Base-by-base conservation (phyloP, 306 rosid species). In the Albizia julibrissin region DNA sequence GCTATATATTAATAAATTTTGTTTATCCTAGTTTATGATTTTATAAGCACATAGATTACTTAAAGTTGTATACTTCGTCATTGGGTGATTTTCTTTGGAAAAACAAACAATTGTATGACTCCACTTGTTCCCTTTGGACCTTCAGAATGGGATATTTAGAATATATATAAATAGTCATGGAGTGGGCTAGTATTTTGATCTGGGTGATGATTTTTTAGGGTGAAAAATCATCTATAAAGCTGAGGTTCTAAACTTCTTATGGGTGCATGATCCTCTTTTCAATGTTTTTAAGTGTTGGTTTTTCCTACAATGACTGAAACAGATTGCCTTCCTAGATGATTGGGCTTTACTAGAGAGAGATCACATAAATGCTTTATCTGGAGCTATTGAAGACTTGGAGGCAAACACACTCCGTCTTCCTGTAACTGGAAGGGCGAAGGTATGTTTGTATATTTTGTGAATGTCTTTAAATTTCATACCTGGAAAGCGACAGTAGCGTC, bases 341-440 rank as follows among this genome's bases (percentile, higher is more conserved):
- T 96, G 99, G 99, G 97, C 90, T 74, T 79, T 87, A 82, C 89
- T 91, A 81, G 99, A 94, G 88, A 87, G 68, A 40, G 90, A 90
- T 77, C 99, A 93, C 76, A 80, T 89, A 42, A 83, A 86, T 88
- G 93, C 98, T 82, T 79, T 96, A 80, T 86, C 98, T 26, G 94
- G 97, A 82, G 94, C 97, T 65, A 87, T 91, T 70, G 94, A 91
- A 78, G 98, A 93, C 87, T 91, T 96, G 77, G 98, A 93, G 91
- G 92, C 98, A 21, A 91, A 88, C 91, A 96, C 99, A 70, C 91
- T 96, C 47, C 98, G 97, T 80, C 92, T 96, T 86, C 98, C 99
- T 3, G 88, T 96, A 76, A 89, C 91, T 50, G 92, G 94, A 84
- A 91, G 97, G 74, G 99, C 97, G 81, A 89, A 79, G 92, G 99